A percentile compares a stretch with the other conserved stretches of the same genome.
Evolutionary conservation across 116 monocot genomes (phyloP).

Genomic region (Papilionanthe hybrid): DNA sequence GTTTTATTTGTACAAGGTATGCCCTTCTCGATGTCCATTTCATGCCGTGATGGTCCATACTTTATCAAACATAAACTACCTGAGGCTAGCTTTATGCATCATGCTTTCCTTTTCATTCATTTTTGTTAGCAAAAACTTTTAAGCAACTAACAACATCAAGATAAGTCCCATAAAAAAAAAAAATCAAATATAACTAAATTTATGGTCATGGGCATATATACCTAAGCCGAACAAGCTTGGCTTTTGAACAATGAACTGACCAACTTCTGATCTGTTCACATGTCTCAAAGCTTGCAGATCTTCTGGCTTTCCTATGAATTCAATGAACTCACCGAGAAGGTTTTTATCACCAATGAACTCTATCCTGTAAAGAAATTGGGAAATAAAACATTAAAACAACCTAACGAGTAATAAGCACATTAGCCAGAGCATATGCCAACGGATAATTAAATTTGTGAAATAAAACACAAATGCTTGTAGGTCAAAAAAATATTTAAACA

Average conservation of each 20-base stretch:
- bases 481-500: not conserved
- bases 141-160: not conserved
- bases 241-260: slow-evolving; percentile 43
- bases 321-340: slow-evolving; percentile 83
- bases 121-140: not conserved
- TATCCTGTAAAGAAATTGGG: slow-evolving; percentile 39
- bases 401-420: not conserved
- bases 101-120: not conserved
- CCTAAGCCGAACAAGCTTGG: slow-evolving; percentile 36
- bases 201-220: not conserved
- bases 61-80: not conserved
- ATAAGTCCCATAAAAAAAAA: not conserved
- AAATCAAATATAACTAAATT: not conserved
- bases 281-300: slow-evolving; percentile 42
- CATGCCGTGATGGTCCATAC: not conserved
- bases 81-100: not conserved
- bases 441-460: slow-evolving; percentile 6
- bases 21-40: not conserved
- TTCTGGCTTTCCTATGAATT: slow-evolving; percentile 61
- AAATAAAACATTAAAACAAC: not conserved
- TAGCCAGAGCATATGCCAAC: not conserved
- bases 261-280: slow-evolving; percentile 67
- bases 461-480: not conserved
- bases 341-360: slow-evolving; percentile 56
- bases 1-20: not conserved